phyloP scores from a whole-genome alignment of 2,329 filamentous ascomycete genomes.

The Paecilomyces sp. region DNA sequence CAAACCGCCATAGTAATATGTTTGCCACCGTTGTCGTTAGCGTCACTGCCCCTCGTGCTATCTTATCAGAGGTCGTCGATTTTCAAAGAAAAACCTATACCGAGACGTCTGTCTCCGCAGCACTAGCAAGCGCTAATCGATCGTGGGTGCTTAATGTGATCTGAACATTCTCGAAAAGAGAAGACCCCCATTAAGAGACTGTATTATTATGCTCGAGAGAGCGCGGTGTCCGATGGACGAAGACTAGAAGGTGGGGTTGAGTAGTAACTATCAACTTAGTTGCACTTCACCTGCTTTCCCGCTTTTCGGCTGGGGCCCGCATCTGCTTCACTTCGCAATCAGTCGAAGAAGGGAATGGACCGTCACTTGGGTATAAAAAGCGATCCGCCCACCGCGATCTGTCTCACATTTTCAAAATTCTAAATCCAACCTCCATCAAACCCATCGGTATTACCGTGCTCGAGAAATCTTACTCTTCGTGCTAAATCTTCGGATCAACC shows the following conservation, averaged over 20 bases:
- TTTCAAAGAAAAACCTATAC: not conserved
- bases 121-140: not conserved
- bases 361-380: not conserved
- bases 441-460: not conserved
- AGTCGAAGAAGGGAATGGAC: not conserved
- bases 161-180: not conserved
- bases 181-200: not conserved
- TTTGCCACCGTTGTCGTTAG: not conserved
- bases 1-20: not conserved
- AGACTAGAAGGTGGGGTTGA: not conserved
- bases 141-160: not conserved
- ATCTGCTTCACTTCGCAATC: not conserved
- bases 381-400: not conserved
- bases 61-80: not conserved
- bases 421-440: constrained; percentile 5
- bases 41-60: not conserved
- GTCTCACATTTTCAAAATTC: not conserved
- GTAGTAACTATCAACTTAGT: not conserved
- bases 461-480: not conserved
- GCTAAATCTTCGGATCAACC: not conserved
- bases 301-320: not conserved
- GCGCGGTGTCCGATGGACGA: not conserved
- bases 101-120: not conserved
- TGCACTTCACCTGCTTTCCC: not conserved
- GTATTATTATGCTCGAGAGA: not conserved